Conservation (phyloP, 352 stramenopile species). For the Globisporangium ultimum region DNA sequence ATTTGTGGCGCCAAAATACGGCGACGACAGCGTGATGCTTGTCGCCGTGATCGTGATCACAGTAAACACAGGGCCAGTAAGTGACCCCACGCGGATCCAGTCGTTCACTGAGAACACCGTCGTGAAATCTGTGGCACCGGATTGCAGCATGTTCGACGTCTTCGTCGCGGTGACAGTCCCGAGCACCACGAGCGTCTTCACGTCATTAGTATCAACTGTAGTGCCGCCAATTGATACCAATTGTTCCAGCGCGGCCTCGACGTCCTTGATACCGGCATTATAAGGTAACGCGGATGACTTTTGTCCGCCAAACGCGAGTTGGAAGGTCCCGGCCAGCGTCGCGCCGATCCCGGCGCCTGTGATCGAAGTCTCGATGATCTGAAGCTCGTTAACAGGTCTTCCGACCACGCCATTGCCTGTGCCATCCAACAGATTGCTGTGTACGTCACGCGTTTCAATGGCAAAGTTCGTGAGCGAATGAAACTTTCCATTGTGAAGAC, state of each 20-base stretch:
- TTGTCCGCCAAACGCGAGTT: conserved; percentile 60
- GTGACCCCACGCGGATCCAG: conserved; percentile 90
- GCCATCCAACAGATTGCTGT: conserved; percentile 89
- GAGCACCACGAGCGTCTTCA: conserved; percentile 50
- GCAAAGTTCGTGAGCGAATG: conserved; percentile 80
- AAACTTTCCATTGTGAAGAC: conserved; percentile 62
- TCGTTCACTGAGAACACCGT: conserved; percentile 74
- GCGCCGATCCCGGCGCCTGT: conserved; percentile 19
- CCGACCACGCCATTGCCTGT: conserved; percentile 53
- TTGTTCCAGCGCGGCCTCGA: conserved; percentile 78
- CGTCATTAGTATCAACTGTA: conserved; percentile 87
- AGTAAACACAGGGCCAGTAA: conserved; percentile 82
- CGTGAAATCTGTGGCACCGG: conserved; percentile 46
- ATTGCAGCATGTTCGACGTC: conserved; percentile 70
- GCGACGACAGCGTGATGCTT: conserved; percentile 83
- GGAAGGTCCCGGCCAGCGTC: conserved; percentile 69
- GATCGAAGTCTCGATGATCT: conserved; percentile 89
- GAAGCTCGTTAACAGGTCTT: conserved; percentile 77
- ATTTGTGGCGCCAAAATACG: conserved; percentile 69
- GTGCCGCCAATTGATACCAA: conserved; percentile 82
- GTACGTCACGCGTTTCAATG: conserved; percentile 90
- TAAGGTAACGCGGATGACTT: conserved; percentile 48
- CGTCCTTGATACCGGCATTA: conserved; percentile 77
- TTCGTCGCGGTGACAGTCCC: conserved; percentile 73
- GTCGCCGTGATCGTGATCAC: conserved; percentile 60